phyloP scores from a whole-genome alignment of 2,329 filamentous ascomycete species.

The Rhynchosporium secalis region DNA sequence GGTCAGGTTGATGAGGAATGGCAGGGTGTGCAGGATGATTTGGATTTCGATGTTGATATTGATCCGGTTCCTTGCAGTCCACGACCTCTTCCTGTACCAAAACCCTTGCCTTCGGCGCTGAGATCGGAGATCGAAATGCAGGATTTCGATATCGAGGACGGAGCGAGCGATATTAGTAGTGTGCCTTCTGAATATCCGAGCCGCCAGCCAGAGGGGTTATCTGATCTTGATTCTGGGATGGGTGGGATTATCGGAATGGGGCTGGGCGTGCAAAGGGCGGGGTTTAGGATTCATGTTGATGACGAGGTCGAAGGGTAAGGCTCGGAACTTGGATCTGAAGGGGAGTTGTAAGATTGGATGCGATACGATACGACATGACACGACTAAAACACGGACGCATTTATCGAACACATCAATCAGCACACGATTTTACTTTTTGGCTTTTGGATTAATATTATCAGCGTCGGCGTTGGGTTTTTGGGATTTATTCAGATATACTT shows the following conservation, averaged over 20 bases:
- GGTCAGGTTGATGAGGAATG: constrained; percentile 33
- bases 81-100: not conserved
- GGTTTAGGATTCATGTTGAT: constrained; percentile 37
- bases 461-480: not conserved
- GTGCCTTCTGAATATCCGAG: constrained; percentile 58
- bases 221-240: not conserved
- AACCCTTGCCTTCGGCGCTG: not conserved
- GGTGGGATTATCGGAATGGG: not conserved
- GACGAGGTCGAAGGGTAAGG: constrained; percentile 25
- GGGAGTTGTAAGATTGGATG: constrained; percentile 8
- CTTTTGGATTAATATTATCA: not conserved
- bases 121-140: constrained; percentile 30
- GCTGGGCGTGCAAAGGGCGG: constrained; percentile 10
- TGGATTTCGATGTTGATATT: constrained; percentile 16
- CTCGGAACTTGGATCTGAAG: not conserved
- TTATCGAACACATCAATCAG: not conserved
- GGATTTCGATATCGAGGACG: constrained; percentile 18
- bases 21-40: constrained; percentile 39
- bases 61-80: not conserved
- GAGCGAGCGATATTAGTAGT: constrained; percentile 47
- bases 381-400: not conserved
- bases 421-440: not conserved
- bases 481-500: not conserved
- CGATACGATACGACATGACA: not conserved
- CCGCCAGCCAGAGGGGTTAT: constrained; percentile 39